Percentiles rank a stretch among this genome's conserved stretches.
Evolutionary conservation across 2,329 filamentous ascomycete species (phyloP).

Genomic region (Graphilbum sp.): DNA sequence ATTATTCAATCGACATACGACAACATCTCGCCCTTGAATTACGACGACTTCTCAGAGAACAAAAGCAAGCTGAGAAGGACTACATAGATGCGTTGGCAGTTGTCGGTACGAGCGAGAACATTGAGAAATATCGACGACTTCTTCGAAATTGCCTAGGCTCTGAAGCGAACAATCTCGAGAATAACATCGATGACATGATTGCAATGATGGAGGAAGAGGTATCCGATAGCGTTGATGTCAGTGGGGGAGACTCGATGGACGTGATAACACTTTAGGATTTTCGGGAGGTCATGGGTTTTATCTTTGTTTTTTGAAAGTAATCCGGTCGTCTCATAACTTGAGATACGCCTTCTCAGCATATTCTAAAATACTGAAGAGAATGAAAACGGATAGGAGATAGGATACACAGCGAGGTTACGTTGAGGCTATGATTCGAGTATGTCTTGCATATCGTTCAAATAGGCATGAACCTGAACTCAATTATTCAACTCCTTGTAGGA

Average conservation of each 20-base stretch:
- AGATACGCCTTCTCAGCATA: too few species aligned
- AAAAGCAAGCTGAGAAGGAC: slow-evolving; percentile 45
- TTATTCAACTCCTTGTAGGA: too few species aligned
- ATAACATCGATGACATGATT: slow-evolving; percentile 42
- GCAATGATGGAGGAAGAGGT: slow-evolving; percentile 47
- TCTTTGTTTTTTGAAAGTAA: too few species aligned
- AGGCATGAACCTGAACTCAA: too few species aligned
- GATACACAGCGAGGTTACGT: too few species aligned
- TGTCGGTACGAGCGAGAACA: slow-evolving; percentile 56
- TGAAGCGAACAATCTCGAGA: slow-evolving; percentile 52
- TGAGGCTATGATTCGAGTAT: too few species aligned
- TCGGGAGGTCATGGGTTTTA: too few species aligned
- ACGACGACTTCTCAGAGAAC: slow-evolving; percentile 37
- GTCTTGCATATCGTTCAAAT: too few species aligned
- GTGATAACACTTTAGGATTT: slow-evolving; percentile 3
- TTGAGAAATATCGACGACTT: slow-evolving; percentile 55
- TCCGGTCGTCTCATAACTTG: too few species aligned
- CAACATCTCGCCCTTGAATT: slow-evolving; percentile 42
- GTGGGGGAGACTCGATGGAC: slow-evolving; percentile 7
- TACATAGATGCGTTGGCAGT: slow-evolving; percentile 53
- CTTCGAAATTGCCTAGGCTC: slow-evolving; percentile 53
- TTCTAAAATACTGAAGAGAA: too few species aligned
- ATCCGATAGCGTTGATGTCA: slow-evolving; percentile 21
- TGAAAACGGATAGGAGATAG: too few species aligned
- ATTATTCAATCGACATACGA: slow-evolving; percentile 36